Conservation (phyloP, 306 rosid species). For the Glycine soja region DNA sequence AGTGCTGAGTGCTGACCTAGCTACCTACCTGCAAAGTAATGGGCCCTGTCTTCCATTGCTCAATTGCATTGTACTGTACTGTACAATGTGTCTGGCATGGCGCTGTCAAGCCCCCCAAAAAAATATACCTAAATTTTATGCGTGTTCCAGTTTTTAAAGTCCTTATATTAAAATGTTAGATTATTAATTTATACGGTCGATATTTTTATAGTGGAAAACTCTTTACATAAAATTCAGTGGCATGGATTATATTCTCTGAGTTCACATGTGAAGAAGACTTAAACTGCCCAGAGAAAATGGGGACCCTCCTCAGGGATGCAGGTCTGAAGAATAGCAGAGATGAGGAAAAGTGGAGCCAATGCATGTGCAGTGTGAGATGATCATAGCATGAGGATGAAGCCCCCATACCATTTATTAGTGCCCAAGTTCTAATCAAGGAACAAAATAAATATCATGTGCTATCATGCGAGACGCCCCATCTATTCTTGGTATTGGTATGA, state of each 20-base stretch:
- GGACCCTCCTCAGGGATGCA: conserved; percentile 38
- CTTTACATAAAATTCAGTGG: neutral
- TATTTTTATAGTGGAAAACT: neutral
- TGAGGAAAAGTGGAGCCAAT: conserved; percentile 33
- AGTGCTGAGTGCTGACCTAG: neutral
- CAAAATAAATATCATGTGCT: neutral
- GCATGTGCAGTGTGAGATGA: neutral
- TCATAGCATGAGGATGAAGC: neutral
- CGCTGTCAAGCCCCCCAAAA: neutral
- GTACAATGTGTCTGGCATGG: neutral
- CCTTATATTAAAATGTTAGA: no score
- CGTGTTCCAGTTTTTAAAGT: neutral
- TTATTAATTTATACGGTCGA: neutral
- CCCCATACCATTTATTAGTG: neutral
- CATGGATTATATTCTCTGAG: conserved; percentile 1
- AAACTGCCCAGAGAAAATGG: neutral
- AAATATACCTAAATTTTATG: conserved; percentile 5
- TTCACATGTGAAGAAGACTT: conserved; percentile 33
- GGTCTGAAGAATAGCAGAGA: conserved; percentile 37
- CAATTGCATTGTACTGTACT: neutral
- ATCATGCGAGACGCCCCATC: neutral
- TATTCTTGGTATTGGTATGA: neutral
- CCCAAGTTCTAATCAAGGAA: neutral
- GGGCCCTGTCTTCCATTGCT: conserved; percentile 36
- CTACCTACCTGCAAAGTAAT: conserved; percentile 9